phyloP scores from a whole-genome alignment of 805 yeast species.

The Hermanozyma aechmeae region DNA sequence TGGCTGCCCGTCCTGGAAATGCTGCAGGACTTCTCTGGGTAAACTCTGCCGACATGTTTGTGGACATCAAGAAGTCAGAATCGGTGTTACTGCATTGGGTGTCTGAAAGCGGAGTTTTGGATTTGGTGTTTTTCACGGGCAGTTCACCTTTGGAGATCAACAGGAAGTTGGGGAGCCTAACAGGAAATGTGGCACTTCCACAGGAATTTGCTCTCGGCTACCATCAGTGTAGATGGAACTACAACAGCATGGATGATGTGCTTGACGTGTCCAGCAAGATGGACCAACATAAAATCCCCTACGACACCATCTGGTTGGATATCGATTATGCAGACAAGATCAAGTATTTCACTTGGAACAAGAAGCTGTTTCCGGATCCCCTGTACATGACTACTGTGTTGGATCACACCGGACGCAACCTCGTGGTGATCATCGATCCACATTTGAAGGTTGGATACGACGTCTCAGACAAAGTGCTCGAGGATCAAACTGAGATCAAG shows the following conservation, averaged over 20 bases:
- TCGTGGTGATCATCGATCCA: constrained; percentile 86
- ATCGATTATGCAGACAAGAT: constrained; percentile 82
- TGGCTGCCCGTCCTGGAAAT: constrained; percentile 49
- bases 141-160: constrained; percentile 47
- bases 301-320: constrained; percentile 91
- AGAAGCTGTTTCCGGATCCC: constrained; percentile 66
- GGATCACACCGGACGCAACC: constrained; percentile 64
- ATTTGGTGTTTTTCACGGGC: constrained; percentile 61
- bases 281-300: constrained; percentile 71
- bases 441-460: constrained; percentile 70
- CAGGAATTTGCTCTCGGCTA: constrained; percentile 75
- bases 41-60: constrained; percentile 86
- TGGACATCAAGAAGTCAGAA: constrained; percentile 49
- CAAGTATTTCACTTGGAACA: constrained; percentile 89
- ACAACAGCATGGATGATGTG: constrained; percentile 81
- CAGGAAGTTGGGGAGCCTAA: constrained; percentile 51
- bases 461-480: constrained; percentile 45
- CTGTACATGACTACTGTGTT: constrained; percentile 54
- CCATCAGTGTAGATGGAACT: constrained; percentile 98
- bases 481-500: constrained; percentile 36
- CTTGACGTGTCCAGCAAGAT: constrained; percentile 58
- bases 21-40: constrained; percentile 84
- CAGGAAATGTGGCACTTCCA: constrained; percentile 72
- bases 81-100: constrained; percentile 75
- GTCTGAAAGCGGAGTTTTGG: constrained; percentile 81